Evolutionary conservation across 2,329 filamentous ascomycete species (phyloP).

Genomic region (Colletotrichum lini): DNA sequence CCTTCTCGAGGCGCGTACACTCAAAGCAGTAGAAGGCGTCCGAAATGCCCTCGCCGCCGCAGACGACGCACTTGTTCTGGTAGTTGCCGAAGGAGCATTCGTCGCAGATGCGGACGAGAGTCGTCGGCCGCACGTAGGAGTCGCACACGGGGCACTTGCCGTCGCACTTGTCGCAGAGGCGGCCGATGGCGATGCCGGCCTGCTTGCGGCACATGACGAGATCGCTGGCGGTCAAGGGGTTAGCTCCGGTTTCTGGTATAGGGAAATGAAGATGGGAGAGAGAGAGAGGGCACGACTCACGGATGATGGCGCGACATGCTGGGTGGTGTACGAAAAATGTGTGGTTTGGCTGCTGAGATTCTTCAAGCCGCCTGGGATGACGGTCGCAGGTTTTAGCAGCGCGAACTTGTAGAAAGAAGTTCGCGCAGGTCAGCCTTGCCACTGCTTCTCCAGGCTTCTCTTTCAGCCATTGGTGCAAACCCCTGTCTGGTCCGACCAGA

Average conservation of each 20-base stretch:
- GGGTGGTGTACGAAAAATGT: conserved; percentile 36
- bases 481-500: conserved; percentile 21
- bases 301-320: conserved; percentile 95
- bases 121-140: conserved; percentile 97
- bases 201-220: conserved; percentile 99
- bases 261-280: conserved; percentile 27
- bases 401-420: conserved; percentile 6
- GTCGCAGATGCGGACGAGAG: conserved; percentile 97
- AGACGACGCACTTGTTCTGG: conserved; percentile 99
- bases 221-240: conserved; percentile 70
- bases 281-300: conserved; percentile 66
- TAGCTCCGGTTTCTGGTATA: conserved; percentile 45
- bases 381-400: conserved; percentile 19
- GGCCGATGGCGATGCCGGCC: conserved; percentile 96
- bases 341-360: conserved; percentile 21
- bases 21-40: conserved; percentile 99
- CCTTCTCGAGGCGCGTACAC: conserved; percentile 96
- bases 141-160: conserved; percentile 99
- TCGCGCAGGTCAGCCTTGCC: conserved; percentile 63
- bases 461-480: conserved; percentile 29
- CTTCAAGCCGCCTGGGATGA: conserved; percentile 14
- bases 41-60: conserved; percentile 96
- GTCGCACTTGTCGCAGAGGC: conserved; percentile 99
- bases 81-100: conserved; percentile 99
- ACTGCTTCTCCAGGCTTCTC: conserved; percentile 41